Conservation (phyloP, 768 basidiomycete genomes). For the Heimioporus sp. region DNA sequence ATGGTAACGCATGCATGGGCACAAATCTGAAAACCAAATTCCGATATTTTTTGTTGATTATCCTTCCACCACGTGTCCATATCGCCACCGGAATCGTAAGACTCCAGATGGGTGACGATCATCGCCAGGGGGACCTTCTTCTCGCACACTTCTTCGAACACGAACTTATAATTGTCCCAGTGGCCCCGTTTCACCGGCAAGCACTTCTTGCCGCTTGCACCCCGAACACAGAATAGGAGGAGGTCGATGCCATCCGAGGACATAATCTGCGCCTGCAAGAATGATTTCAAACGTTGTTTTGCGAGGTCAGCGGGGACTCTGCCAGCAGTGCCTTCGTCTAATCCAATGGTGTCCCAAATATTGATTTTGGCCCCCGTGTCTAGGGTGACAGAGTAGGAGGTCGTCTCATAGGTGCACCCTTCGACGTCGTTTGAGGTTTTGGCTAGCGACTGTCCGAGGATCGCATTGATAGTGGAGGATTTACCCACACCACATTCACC, state of each 20-base stretch:
- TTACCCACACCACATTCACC: constrained; percentile 35
- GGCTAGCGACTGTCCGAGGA: constrained; percentile 26
- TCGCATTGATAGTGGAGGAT: constrained; percentile 40
- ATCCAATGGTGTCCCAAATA: constrained; percentile 36
- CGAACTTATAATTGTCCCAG: constrained; percentile 20
- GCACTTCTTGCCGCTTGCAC: constrained; percentile 8
- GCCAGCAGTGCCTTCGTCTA: constrained; percentile 30
- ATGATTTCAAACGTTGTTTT: constrained; percentile 14
- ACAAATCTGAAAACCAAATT: constrained; percentile 31
- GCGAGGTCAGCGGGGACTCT: constrained; percentile 14
- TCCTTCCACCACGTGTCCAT: constrained; percentile 38
- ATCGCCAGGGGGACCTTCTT: constrained; percentile 23
- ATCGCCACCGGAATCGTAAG: constrained; percentile 18
- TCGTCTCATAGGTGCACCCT: constrained; percentile 29
- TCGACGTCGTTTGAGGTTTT: constrained; percentile 25
- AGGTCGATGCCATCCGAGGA: constrained; percentile 22
- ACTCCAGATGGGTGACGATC: constrained; percentile 29
- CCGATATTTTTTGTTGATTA: constrained; percentile 25
- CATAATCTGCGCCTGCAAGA: constrained; percentile 26
- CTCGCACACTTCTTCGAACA: constrained; percentile 24
- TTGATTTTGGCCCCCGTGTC: constrained; percentile 15
- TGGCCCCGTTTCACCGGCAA: constrained; percentile 15
- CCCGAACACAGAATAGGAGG: constrained; percentile 30
- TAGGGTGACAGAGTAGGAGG: constrained; percentile 14
- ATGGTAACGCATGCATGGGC: constrained; percentile 38